Evolutionary conservation across 371 early-diverging fungal genomes (phyloP).

Genomic region (Rhizopus arrhizus): DNA sequence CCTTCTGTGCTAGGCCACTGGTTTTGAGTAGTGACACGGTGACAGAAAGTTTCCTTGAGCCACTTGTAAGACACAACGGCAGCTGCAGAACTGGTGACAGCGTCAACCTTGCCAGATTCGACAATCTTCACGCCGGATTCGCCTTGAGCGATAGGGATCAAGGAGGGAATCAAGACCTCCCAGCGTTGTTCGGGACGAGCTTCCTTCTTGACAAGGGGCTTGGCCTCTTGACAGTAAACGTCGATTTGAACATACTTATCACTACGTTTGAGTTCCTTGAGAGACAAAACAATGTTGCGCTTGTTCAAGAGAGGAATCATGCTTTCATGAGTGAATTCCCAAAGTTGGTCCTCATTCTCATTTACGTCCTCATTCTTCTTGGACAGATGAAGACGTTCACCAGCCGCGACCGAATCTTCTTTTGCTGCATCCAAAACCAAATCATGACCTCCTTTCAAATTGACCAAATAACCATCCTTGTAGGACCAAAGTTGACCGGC

Average conservation of each 20-base stretch:
- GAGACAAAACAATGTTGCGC: slow-evolving; percentile 37
- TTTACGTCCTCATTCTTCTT: slow-evolving; percentile 15
- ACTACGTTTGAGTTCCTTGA: slow-evolving; percentile 38
- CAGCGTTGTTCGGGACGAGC: slow-evolving; percentile 47
- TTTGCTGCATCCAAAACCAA: slow-evolving; percentile 40
- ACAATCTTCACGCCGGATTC: slow-evolving; percentile 40
- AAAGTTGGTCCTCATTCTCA: slow-evolving; percentile 34
- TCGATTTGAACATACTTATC: slow-evolving; percentile 27
- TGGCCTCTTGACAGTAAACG: slow-evolving; percentile 45
- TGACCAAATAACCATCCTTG: slow-evolving; percentile 50
- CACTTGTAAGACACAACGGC: slow-evolving; percentile 36
- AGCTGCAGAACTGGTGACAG: slow-evolving; percentile 28
- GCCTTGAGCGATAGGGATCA: slow-evolving; percentile 35
- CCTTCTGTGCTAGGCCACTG: slow-evolving; percentile 35
- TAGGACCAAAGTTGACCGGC: slow-evolving; percentile 59
- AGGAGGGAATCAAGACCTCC: slow-evolving; percentile 45
- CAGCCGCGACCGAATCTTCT: slow-evolving; percentile 20
- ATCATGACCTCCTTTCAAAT: slow-evolving; percentile 41
- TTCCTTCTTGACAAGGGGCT: slow-evolving; percentile 31
- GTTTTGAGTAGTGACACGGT: slow-evolving; percentile 32
- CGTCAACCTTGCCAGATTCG: slow-evolving; percentile 37
- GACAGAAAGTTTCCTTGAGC: slow-evolving; percentile 36
- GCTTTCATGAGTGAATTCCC: slow-evolving; percentile 41
- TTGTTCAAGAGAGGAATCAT: slow-evolving; percentile 32
- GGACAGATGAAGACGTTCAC: slow-evolving; percentile 38